Base-by-base conservation (phyloP, 176 grass and related monocot genomes). In the Pontederia paniculata region DNA sequence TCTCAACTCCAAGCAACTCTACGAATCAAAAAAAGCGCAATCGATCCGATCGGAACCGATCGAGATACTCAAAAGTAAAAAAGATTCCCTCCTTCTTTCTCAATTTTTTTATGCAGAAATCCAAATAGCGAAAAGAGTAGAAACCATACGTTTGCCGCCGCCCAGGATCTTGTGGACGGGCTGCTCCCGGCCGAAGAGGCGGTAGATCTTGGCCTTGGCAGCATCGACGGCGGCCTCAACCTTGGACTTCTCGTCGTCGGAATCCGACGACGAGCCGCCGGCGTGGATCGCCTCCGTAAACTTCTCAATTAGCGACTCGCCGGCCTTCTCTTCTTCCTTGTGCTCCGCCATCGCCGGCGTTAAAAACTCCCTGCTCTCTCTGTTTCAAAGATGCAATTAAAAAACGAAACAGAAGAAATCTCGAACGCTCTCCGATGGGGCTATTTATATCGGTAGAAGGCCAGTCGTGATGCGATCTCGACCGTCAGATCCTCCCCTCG, bases 141-240 rank as follows among this genome's bases (percentile, higher is more conserved):
- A 64, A 68, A 8, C 0, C 78, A 1, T 77, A 95, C 89, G 69
- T 85, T 85, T 89, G 49, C 89, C 81, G 41, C 89, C 81, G 45
- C 89, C 84, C 46, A 95, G 70, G 16, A 78, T 81, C 77, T 50
- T 61, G 54, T 95, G 89, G 31, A 95, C 81, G 46, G 84, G 77
- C 31, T 78, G 85, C 49, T 89, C 81, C 64, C 77, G 67, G 50
- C 89, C 81, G 31, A 89, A 67, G n/a, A 88, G 63, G 44, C 81
- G 55, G 55, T 76, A 71, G 61, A 72, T 66, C 61, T 63, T 68
- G 0, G 81, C 9, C 74, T 50, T 77, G 16, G 64, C 57, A 21
- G 41, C 3, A 0, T 48, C 23, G 28, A 48, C 10, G 45, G 70
- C 55, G 41, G 56, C 48, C 23, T 46, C 9, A 22, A 49, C 66